phyloP scores from a whole-genome alignment of 768 basidiomycete genomes.

The Russula earlei region DNA sequence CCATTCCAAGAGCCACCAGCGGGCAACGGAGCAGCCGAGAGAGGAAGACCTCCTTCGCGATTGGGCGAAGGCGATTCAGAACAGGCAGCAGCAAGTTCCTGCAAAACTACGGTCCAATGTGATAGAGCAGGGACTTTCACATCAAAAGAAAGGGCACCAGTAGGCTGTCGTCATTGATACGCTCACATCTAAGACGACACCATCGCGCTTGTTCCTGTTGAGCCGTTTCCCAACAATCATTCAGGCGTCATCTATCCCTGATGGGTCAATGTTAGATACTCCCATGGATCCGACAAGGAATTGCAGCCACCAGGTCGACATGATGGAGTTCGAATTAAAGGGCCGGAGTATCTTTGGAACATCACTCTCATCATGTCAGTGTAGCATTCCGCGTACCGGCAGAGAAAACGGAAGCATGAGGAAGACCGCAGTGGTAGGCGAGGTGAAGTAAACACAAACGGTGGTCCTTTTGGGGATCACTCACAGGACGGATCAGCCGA shows the following conservation, averaged over 20 bases:
- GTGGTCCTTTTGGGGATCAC: not conserved
- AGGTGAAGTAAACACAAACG: not conserved
- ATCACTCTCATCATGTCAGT: not conserved
- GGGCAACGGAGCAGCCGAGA: slow-evolving; percentile 28
- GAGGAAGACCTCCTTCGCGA: slow-evolving; percentile 25
- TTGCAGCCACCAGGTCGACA: too few relatives aligned
- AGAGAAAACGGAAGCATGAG: too few relatives aligned
- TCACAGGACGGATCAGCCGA: not conserved
- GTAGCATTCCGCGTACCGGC: not conserved
- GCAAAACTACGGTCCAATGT: not conserved
- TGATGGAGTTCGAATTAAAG: not conserved
- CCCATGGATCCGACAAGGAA: too few relatives aligned
- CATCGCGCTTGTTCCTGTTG: too few relatives aligned
- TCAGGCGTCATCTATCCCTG: too few relatives aligned
- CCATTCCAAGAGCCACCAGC: slow-evolving; percentile 29
- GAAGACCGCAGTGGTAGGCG: not conserved
- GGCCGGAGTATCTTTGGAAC: not conserved
- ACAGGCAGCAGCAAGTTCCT: not conserved
- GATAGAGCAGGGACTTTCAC: too few relatives aligned
- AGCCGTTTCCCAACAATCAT: too few relatives aligned
- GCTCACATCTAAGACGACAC: too few relatives aligned
- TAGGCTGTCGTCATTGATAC: too few relatives aligned
- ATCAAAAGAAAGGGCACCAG: too few relatives aligned
- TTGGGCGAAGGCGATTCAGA: slow-evolving; percentile 21
- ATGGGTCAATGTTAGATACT: too few relatives aligned